A percentile compares a stretch with the other conserved stretches of the same genome.
phyloP scores from a whole-genome alignment of 495 filamentous ascomycete species.

The Penicillium bovifimosum region DNA sequence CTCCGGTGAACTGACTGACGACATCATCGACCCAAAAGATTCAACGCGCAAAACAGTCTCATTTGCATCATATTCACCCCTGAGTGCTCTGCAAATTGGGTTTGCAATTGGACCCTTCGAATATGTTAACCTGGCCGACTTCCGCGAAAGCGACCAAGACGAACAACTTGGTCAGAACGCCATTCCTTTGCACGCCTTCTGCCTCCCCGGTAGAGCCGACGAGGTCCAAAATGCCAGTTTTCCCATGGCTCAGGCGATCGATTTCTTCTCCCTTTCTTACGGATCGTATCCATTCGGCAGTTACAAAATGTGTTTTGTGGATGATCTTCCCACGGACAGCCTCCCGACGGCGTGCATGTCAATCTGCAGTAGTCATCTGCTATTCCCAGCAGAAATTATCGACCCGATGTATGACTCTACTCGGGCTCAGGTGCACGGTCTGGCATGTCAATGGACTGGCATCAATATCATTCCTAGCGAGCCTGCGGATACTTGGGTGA shows the following conservation, averaged over 20 bases:
- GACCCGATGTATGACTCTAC: slow-evolving; percentile 76
- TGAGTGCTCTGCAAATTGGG: slow-evolving; percentile 81
- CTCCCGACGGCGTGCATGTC: slow-evolving; percentile 74
- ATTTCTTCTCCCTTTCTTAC: slow-evolving; percentile 79
- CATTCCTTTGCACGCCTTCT: slow-evolving; percentile 81
- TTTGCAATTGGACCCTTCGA: slow-evolving; percentile 94
- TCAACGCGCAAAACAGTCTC: slow-evolving; percentile 74
- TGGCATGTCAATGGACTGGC: slow-evolving; percentile 92
- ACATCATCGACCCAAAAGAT: slow-evolving; percentile 69
- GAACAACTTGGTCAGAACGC: slow-evolving; percentile 80
- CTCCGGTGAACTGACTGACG: slow-evolving; percentile 80
- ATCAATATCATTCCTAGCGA: slow-evolving; percentile 79
- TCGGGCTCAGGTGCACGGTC: slow-evolving; percentile 68
- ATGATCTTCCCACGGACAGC: slow-evolving; percentile 71
- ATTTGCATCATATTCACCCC: slow-evolving; percentile 63
- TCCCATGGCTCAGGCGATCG: slow-evolving; percentile 69
- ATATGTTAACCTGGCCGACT: slow-evolving; percentile 82
- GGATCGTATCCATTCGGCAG: slow-evolving; percentile 80
- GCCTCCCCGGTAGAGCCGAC: slow-evolving; percentile 72
- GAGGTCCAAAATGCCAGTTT: slow-evolving; percentile 82
- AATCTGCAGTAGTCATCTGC: slow-evolving; percentile 78
- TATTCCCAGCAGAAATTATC: slow-evolving; percentile 76
- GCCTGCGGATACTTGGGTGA: slow-evolving; percentile 82
- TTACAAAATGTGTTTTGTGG: slow-evolving; percentile 90
- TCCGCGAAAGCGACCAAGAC: slow-evolving; percentile 83